phyloP scores from a whole-genome alignment of 139 green algal species.

The Marvania coccoides region DNA sequence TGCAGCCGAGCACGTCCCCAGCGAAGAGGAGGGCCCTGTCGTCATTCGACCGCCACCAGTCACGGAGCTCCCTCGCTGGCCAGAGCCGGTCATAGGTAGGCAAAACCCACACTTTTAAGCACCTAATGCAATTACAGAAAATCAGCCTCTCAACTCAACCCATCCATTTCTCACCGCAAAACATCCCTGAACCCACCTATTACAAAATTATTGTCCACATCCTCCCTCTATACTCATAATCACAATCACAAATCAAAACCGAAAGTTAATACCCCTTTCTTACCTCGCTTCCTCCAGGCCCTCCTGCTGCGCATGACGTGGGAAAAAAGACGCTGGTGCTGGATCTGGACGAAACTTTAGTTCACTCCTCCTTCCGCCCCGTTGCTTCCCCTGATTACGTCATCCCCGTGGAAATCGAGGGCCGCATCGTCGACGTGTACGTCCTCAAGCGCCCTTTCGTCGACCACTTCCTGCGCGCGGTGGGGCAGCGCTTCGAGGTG shows the following conservation, averaged over 20 bases:
- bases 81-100: constrained; percentile 23
- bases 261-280: not conserved
- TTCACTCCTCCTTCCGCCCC: constrained; percentile 95
- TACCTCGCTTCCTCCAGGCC: constrained; percentile 7
- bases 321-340: constrained; percentile 83
- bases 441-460: constrained; percentile 92
- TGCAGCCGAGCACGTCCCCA: constrained; percentile 26
- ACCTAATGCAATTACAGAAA: not conserved
- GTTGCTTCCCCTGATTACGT: constrained; percentile 83
- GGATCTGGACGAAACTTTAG: constrained; percentile 96
- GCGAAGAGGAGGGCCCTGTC: constrained; percentile 32
- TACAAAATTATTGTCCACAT: too few species aligned
- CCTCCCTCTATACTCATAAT: too few species aligned
- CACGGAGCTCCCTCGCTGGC: constrained; percentile 13
- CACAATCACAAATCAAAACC: not conserved
- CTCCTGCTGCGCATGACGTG: constrained; percentile 34
- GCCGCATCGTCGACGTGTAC: constrained; percentile 79
- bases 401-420: constrained; percentile 87
- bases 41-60: constrained; percentile 29
- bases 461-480: constrained; percentile 81
- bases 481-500: constrained; percentile 66
- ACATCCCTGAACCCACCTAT: too few species aligned
- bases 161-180: too few species aligned
- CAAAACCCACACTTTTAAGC: not conserved
- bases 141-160: not conserved